Percentiles rank a stretch among this genome's conserved stretches.
Conservation (phyloP, 139 green algal genomes). For the Marvania coccoides region DNA sequence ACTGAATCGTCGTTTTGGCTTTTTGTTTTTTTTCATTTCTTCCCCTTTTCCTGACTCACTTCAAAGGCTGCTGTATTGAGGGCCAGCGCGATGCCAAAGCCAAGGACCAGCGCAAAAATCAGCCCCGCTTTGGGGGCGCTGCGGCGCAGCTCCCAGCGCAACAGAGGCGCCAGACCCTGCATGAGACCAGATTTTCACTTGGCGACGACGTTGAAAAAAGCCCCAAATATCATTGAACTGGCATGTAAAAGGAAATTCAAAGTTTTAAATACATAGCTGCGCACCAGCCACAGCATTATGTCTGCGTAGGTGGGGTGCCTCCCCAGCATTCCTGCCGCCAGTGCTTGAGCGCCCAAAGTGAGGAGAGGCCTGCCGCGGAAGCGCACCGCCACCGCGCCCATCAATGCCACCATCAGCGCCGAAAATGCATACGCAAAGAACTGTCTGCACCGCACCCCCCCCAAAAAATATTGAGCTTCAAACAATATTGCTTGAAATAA, state of each 20-base stretch:
- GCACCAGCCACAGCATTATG: conserved; percentile 10
- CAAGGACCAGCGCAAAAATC: too few species aligned
- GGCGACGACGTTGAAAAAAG: too few species aligned
- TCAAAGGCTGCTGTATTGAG: not conserved
- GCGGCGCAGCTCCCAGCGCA: not conserved
- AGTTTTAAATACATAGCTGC: not conserved
- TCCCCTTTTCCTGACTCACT: not conserved
- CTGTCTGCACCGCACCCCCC: not conserved
- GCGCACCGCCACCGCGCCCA: conserved; percentile 6
- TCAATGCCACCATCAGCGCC: not conserved
- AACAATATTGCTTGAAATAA: not conserved
- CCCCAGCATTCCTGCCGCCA: conserved; percentile 9
- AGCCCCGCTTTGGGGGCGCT: not conserved
- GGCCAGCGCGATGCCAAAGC: not conserved
- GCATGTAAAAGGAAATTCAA: not conserved
- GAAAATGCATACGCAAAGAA: conserved; percentile 7
- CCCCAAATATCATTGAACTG: not conserved
- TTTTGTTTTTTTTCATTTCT: too few species aligned
- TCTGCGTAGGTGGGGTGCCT: not conserved
- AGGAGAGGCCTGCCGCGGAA: not conserved
- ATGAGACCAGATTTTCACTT: too few species aligned
- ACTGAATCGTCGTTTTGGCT: too few species aligned
- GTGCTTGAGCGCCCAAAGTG: not conserved
- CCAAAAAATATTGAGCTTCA: not conserved
- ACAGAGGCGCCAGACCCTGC: conserved; percentile 3